phyloP scores from a whole-genome alignment of 768 basidiomycete genomes.

The Fomitopsis serialis region DNA sequence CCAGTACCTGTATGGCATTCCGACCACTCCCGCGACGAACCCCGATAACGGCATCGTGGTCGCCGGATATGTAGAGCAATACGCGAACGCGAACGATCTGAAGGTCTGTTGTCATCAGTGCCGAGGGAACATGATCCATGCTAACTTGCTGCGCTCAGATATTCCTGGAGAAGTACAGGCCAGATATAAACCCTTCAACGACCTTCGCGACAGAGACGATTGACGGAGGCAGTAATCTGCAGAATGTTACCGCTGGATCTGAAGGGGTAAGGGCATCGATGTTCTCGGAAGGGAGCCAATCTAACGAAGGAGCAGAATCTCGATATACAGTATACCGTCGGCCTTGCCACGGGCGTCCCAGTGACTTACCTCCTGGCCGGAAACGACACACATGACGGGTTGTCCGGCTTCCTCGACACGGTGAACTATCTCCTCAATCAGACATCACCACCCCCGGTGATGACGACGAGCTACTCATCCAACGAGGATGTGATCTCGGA shows the following conservation, averaged over 20 bases:
- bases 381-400: slow-evolving; percentile 17
- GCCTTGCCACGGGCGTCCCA: slow-evolving; percentile 26
- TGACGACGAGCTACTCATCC: slow-evolving; percentile 28
- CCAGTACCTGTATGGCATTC: slow-evolving; percentile 18
- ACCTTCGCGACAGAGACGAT: slow-evolving; percentile 3
- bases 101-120: slow-evolving; percentile 17
- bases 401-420: slow-evolving; percentile 26
- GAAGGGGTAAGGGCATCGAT: slow-evolving; percentile 22
- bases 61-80: slow-evolving; percentile 16
- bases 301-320: slow-evolving; percentile 16
- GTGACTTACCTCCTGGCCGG: slow-evolving; percentile 26
- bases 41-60: slow-evolving; percentile 15
- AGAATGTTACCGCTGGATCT: slow-evolving; percentile 17
- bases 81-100: slow-evolving; percentile 16
- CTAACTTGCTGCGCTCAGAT: too few relatives aligned
- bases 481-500: slow-evolving; percentile 16
- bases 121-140: too few relatives aligned
- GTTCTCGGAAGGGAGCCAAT: too few relatives aligned
- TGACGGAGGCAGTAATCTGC: slow-evolving; percentile 12
- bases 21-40: slow-evolving; percentile 11
- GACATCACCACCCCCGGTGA: slow-evolving; percentile 19
- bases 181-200: slow-evolving; percentile 8
- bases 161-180: slow-evolving; percentile 11
- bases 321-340: slow-evolving; percentile 31
- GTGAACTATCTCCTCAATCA: slow-evolving; percentile 20